Percentiles rank a stretch among this genome's conserved stretches.
These are phyloP conservation scores for Urtica urens DNA, from an alignment of 306 rosid species.

Conservation along the genomic window DNA sequence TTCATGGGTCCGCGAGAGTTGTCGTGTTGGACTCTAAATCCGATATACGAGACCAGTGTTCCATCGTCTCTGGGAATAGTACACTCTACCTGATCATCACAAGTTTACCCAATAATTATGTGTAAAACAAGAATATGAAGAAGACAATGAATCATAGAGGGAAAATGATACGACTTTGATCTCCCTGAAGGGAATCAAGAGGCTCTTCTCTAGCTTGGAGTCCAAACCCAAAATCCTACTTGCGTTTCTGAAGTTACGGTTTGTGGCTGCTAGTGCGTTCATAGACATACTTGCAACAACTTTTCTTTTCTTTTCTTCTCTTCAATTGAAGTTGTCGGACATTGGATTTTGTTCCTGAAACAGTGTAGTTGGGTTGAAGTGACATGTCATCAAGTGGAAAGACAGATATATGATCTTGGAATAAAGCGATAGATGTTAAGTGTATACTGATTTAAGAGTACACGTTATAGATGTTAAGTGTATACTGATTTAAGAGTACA, in stretches of 20 bases:
- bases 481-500: too few relatives aligned
- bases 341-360: too few relatives aligned
- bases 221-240: conserved; percentile 65
- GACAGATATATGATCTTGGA: too few relatives aligned
- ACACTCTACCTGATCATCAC: conserved; percentile 45
- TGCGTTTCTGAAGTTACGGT: conserved; percentile 54
- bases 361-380: too few relatives aligned
- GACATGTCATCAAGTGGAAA: too few relatives aligned
- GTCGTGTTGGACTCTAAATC: conserved; percentile 71
- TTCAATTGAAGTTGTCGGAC: too few relatives aligned
- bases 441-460: too few relatives aligned
- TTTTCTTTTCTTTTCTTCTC: too few relatives aligned
- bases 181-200: conserved; percentile 58
- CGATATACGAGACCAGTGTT: conserved; percentile 52
- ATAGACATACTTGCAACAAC: conserved; percentile 22
- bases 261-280: conserved; percentile 69
- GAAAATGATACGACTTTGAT: conserved; percentile 33
- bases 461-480: too few relatives aligned
- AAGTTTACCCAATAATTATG: neutral
- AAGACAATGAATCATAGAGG: neutral
- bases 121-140: neutral
- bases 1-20: conserved; percentile 87
- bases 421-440: too few relatives aligned
- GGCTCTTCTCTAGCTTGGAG: conserved; percentile 61
- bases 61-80: conserved; percentile 73